These are phyloP conservation scores for Schwanniomyces vanrijiae DNA, from an alignment of 805 yeast species.

Conservation along the genomic window DNA sequence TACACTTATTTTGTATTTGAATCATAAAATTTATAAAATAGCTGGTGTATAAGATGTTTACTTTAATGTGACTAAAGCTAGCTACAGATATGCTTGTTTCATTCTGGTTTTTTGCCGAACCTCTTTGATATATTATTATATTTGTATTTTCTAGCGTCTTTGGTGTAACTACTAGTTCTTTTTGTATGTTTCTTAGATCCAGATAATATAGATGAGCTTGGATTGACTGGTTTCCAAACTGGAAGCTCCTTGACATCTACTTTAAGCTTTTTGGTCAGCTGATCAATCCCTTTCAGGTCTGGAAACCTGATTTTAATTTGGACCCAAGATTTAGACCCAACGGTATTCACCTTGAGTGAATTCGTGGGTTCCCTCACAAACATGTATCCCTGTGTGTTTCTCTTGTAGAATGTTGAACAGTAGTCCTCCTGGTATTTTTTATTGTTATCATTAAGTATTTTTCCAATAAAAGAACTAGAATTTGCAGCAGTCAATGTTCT, in stretches of 20 bases:
- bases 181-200: not conserved
- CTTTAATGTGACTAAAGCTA: too few relatives aligned
- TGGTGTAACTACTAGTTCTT: not conserved
- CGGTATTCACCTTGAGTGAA: slow-evolving; percentile 24
- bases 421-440: slow-evolving; percentile 18
- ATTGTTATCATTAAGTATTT: not conserved
- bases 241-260: slow-evolving; percentile 25
- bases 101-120: slow-evolving; percentile 6
- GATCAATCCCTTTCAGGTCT: not conserved
- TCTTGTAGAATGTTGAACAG: slow-evolving; percentile 34
- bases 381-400: slow-evolving; percentile 34
- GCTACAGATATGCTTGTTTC: not conserved
- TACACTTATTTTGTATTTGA: not conserved
- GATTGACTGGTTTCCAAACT: slow-evolving; percentile 24
- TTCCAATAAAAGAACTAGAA: not conserved
- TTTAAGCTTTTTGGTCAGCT: slow-evolving; percentile 14
- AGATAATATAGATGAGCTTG: not conserved
- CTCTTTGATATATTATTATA: slow-evolving; percentile 10
- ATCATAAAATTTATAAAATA: too few relatives aligned
- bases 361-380: slow-evolving; percentile 31
- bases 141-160: slow-evolving; percentile 4
- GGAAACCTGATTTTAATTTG: slow-evolving; percentile 21
- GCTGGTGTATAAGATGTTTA: too few relatives aligned
- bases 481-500: not conserved
- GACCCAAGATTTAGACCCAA: slow-evolving; percentile 26